These are phyloP conservation scores for Nectriaceae sp. DNA, from an alignment of 2,329 filamentous ascomycete genomes.

Conservation along the genomic window DNA sequence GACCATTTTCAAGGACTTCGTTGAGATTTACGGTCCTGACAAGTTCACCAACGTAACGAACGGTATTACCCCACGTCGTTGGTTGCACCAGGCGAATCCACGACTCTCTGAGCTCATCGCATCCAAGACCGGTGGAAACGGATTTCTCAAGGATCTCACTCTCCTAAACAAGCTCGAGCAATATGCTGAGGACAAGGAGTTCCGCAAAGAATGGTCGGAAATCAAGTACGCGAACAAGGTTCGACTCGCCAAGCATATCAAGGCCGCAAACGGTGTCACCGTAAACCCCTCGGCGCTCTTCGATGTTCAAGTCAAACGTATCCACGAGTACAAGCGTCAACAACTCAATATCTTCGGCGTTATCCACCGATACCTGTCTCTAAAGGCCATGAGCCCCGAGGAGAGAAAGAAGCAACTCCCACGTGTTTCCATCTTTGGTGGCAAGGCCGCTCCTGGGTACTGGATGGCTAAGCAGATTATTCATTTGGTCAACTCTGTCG, in stretches of 20 bases:
- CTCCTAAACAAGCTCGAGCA: constrained; percentile 82
- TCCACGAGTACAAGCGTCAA: constrained; percentile 99
- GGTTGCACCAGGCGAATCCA: constrained; percentile 97
- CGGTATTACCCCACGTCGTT: constrained; percentile 92
- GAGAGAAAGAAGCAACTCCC: constrained; percentile 85
- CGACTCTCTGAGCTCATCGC: constrained; percentile 89
- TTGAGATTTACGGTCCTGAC: constrained; percentile 90
- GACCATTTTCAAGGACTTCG: constrained; percentile 99
- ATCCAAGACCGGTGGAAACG: constrained; percentile 79
- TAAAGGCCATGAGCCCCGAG: constrained; percentile 82
- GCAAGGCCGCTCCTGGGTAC: constrained; percentile 96
- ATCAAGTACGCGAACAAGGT: constrained; percentile 98
- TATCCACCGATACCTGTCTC: constrained; percentile 87
- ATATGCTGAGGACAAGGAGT: constrained; percentile 82
- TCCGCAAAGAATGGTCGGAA: constrained; percentile 92
- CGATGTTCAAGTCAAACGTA: constrained; percentile 97
- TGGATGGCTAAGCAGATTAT: constrained; percentile 99
- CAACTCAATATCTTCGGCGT: constrained; percentile 99
- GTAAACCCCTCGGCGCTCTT: constrained; percentile 90
- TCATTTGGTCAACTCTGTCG: constrained; percentile 92
- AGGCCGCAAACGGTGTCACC: constrained; percentile 73
- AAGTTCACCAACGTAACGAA: constrained; percentile 99
- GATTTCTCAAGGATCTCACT: constrained; percentile 89
- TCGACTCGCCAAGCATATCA: constrained; percentile 87
- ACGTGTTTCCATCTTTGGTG: constrained; percentile 93